Percentiles rank a stretch among this genome's conserved stretches.
Evolutionary conservation across 2,329 filamentous ascomycete genomes (phyloP).

Genomic region (Basipetospora chlamydospora): DNA sequence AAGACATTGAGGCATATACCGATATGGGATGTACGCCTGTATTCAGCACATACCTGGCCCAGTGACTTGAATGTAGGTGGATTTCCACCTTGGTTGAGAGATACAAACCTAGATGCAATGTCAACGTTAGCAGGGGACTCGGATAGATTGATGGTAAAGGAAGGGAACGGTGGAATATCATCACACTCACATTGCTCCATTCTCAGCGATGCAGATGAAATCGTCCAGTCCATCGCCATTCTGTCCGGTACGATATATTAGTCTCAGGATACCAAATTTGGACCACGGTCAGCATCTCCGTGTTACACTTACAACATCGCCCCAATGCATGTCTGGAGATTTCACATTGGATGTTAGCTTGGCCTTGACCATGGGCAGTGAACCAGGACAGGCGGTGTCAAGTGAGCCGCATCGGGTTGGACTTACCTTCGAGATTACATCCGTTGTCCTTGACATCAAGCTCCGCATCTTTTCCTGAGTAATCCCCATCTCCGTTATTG

Average conservation of each 20-base stretch:
- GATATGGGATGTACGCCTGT: no score
- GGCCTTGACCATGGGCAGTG: no score
- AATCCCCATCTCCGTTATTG: neutral
- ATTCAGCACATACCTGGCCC: no score
- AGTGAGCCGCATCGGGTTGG: neutral
- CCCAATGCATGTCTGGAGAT: neutral
- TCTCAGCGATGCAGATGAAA: constrained; percentile 15
- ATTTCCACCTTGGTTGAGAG: constrained; percentile 5
- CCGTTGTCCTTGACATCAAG: neutral
- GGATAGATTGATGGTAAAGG: no score
- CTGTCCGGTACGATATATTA: neutral
- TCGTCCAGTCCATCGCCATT: constrained; percentile 15
- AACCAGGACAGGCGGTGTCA: neutral
- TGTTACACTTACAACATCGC: neutral
- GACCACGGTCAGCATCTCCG: no score
- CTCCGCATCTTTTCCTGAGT: neutral
- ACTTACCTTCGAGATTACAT: neutral
- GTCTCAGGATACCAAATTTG: no score
- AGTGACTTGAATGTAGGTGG: constrained; percentile 7
- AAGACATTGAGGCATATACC: no score
- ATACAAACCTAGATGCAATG: neutral
- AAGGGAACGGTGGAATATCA: no score
- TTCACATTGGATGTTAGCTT: no score
- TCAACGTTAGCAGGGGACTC: no score
- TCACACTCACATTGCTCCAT: constrained; percentile 10